Base-by-base conservation (phyloP, 306 rosid genomes). In the Parietaria judaica region DNA sequence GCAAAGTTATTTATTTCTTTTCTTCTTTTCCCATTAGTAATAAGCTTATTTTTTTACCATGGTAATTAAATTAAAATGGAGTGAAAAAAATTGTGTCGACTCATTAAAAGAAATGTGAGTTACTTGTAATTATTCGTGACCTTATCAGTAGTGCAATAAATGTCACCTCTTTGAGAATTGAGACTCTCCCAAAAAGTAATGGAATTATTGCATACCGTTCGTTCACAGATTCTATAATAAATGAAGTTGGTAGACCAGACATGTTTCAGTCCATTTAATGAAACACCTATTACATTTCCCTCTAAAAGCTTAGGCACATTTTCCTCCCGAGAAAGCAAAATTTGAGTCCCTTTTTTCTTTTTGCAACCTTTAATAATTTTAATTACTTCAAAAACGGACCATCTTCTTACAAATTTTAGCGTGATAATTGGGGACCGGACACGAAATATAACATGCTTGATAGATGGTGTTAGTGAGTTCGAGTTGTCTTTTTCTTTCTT, bases 21-120 rank as follows among this genome's bases (percentile, higher is more conserved):
- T 31, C 11, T 15, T 16, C 58, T 73, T 38, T 12, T 58, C 67
- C 79, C 51, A 41, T 69, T 54, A 35, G 12, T 61, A 15, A 77
- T 67, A 38, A 54, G 13, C 57, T 9, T n/a, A 36, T 41, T 16
- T 17, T 43, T 38, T 6, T 60, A 7, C 6, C 36, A 23, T 61
- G 14, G 41, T 46, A 61, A 11, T 31, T n/a, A n/a, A n/a, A n/a
- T n/a, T n/a, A n/a, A n/a, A n/a, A n/a, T 61, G 43, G 34, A 11
- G 16, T 47, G n/a, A 61, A 47, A 23, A 4, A 35, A 12, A 41
- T 44, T 17, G 54, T 46, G 66, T 46, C 54, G 10, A 23, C 66
- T 61, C 54, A 31, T 61, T 34, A 39, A 39, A 39, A 39, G 44
- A 39, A 39, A 7, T 39, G 7, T 39, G 4, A 39, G 7, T 39